Percentiles rank a stretch among this genome's conserved stretches.
Evolutionary conservation across 768 basidiomycete species (phyloP).

Genomic region (Rhizopogon vesiculosus): DNA sequence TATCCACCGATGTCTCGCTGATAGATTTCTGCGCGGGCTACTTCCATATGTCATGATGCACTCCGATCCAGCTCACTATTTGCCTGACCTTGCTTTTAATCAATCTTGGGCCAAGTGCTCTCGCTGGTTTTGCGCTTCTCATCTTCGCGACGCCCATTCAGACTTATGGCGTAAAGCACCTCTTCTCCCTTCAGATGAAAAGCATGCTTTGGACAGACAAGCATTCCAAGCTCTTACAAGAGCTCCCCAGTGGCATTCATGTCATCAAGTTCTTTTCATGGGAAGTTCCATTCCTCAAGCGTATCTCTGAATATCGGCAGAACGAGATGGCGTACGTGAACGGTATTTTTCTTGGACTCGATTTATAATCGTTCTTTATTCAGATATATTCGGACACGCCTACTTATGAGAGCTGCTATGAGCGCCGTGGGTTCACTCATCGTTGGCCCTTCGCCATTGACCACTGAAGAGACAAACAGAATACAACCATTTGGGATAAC

Average conservation of each 20-base stretch:
- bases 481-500: slow-evolving; percentile 85
- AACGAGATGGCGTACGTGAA: slow-evolving; percentile 59
- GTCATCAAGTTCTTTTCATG: slow-evolving; percentile 92
- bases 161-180: slow-evolving; percentile 62
- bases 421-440: slow-evolving; percentile 41
- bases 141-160: slow-evolving; percentile 72
- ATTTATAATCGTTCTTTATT: not conserved
- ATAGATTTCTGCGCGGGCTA: slow-evolving; percentile 84
- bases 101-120: slow-evolving; percentile 60
- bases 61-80: slow-evolving; percentile 72
- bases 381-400: slow-evolving; percentile 61
- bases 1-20: slow-evolving; percentile 83
- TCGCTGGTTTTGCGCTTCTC: slow-evolving; percentile 59
- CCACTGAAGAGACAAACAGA: slow-evolving; percentile 32
- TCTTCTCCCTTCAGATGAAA: slow-evolving; percentile 56
- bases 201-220: slow-evolving; percentile 90
- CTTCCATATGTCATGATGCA: slow-evolving; percentile 78
- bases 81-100: slow-evolving; percentile 71
- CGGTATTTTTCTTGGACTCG: not conserved
- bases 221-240: slow-evolving; percentile 84
- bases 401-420: slow-evolving; percentile 62
- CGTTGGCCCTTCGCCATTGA: not conserved
- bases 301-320: slow-evolving; percentile 63
- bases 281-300: slow-evolving; percentile 77
- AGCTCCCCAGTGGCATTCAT: slow-evolving; percentile 85